A percentile compares a stretch with the other conserved stretches of the same genome.
These are phyloP conservation scores for Phytophthora nicotianae DNA, from an alignment of 352 stramenopile species.

Conservation along the genomic window DNA sequence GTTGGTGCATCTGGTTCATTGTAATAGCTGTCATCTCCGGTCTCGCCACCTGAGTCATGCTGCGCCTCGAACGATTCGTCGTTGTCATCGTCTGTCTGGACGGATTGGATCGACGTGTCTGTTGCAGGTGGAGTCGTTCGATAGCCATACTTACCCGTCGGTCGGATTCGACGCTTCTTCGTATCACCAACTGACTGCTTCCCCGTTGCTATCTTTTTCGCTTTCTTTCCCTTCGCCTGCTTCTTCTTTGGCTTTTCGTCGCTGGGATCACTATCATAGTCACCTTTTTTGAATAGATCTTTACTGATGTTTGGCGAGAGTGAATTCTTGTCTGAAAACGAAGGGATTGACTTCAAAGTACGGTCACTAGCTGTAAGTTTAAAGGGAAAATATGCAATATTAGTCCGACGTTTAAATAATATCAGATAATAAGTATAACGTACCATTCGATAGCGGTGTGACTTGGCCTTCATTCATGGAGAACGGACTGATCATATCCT, in stretches of 20 bases:
- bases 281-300: constrained; percentile 57
- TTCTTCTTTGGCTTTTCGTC: constrained; percentile 33
- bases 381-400: constrained; percentile 12
- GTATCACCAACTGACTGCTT: constrained; percentile 22
- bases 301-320: constrained; percentile 59
- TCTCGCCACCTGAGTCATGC: constrained; percentile 51
- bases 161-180: constrained; percentile 38
- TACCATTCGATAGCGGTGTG: constrained; percentile 74
- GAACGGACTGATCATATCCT: constrained; percentile 58
- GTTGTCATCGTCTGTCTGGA: constrained; percentile 58
- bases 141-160: constrained; percentile 54
- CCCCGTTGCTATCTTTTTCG: constrained; percentile 28
- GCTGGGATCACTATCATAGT: constrained; percentile 34
- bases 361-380: constrained; percentile 62
- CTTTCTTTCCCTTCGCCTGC: constrained; percentile 38
- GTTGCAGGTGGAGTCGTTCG: constrained; percentile 48
- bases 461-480: constrained; percentile 60
- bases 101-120: constrained; percentile 46
- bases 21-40: constrained; percentile 64
- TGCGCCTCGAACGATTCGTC: constrained; percentile 62
- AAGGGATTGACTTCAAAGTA: constrained; percentile 57
- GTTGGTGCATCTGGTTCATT: constrained; percentile 35
- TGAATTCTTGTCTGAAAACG: constrained; percentile 58
- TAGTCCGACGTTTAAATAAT: constrained; percentile 7
- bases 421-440: constrained; percentile 6